Evolutionary conservation across 495 filamentous ascomycete genomes (phyloP), one percentile per base, ranked within the genome.

Genomic region (Jackrogersella minutella): DNA sequence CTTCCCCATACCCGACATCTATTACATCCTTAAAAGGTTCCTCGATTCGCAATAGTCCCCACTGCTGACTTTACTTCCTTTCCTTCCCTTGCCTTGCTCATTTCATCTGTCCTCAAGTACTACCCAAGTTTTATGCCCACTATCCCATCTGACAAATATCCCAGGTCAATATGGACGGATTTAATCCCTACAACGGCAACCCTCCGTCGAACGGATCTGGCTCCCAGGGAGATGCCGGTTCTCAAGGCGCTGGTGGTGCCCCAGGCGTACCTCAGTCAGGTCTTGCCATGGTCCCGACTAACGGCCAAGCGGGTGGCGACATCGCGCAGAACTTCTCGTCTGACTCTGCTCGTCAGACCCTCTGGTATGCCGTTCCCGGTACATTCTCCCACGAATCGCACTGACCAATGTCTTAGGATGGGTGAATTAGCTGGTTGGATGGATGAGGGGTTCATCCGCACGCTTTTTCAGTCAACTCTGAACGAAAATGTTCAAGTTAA

Each of bases 381-480:
- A 8, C 8, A 11, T 36, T 0, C n/a, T 39, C 16, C 50, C 14
- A 10, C 13, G 52, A 62, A 44, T 52, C 34, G 8, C 31, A 50
- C 56, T 70, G 54, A 75, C 61, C 55, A 74, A 71, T 47, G 82
- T 82, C 11, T 79, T 34, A 90, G 93, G 95, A 99, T 99, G 95
- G 95, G 95, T 60, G 95, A 99, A 75, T 90, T 99, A 71, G 95
- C 98, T 77, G 92, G 92, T 2, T 99, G 95, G 95, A 98, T 99
- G 77, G 95, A 99, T 76, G 95, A 99, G 80, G 96, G 91, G 76
- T 99, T 98, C 79, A 91, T 99, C 69, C 93, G 96, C 75, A 93
- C 89, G 66, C 85, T 98, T 17, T 98, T 92, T 88, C 91, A 88
- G 77, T 89, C 90, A 71, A 76, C 80, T 21, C 88, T 97, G 82